phyloP scores from a whole-genome alignment of 371 early-diverging fungal species.

The Apophysomyces elegans region DNA sequence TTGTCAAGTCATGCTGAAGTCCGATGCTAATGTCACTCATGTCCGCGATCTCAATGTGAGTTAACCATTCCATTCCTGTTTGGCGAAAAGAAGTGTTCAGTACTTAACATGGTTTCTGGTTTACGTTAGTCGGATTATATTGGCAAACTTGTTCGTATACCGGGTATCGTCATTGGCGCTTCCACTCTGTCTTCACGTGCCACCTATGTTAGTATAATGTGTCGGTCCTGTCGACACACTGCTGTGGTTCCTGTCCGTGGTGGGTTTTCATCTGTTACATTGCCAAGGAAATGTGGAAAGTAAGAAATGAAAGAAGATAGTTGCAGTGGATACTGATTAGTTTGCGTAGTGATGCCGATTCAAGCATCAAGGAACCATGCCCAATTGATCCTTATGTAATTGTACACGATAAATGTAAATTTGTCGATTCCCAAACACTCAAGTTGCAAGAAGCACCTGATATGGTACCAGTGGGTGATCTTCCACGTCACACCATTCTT shows the following conservation, averaged over 20 bases:
- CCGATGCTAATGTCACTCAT: conserved; percentile 81
- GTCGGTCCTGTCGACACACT: conserved; percentile 84
- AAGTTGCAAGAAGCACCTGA: conserved; percentile 99
- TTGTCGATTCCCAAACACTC: conserved; percentile 97
- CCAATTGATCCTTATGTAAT: conserved; percentile 96
- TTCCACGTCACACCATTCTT: conserved; percentile 95
- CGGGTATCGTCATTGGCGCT: conserved; percentile 98
- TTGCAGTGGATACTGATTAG: neutral
- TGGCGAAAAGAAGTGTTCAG: neutral
- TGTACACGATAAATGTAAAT: conserved; percentile 94
- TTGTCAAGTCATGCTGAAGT: conserved; percentile 88
- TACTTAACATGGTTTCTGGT: too few relatives aligned
- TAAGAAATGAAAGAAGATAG: conserved; percentile 27
- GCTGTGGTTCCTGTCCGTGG: conserved; percentile 80
- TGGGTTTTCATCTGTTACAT: conserved; percentile 82
- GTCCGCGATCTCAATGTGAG: conserved; percentile 84
- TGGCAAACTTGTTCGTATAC: conserved; percentile 93
- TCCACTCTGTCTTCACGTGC: conserved; percentile 91
- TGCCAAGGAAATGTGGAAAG: conserved; percentile 91
- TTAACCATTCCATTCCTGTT: neutral
- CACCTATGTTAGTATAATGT: conserved; percentile 85
- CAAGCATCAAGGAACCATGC: conserved; percentile 54
- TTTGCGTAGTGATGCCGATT: conserved; percentile 17
- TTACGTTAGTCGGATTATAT: conserved; percentile 78
- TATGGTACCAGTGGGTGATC: conserved; percentile 98